Conservation (phyloP, 1,284 basidiomycete genomes). For the Caloboletus firmus region DNA sequence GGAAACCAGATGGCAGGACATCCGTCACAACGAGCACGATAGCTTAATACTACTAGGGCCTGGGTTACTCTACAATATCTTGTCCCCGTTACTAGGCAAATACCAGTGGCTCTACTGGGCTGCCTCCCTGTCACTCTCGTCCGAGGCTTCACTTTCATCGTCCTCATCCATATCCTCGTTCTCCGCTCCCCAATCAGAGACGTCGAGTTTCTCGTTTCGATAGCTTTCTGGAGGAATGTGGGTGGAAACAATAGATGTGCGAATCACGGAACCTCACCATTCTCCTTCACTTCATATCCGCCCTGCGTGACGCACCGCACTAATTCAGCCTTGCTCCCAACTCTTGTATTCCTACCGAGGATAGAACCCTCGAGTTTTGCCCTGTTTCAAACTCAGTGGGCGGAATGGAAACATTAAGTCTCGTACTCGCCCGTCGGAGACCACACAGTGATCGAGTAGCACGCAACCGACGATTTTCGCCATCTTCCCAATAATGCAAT, state of each 20-base stretch:
- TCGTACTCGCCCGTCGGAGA: constrained; percentile 76
- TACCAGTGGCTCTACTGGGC: constrained; percentile 1
- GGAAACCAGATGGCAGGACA: constrained; percentile 69
- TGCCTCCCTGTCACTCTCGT: constrained; percentile 19
- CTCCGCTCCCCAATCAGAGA: constrained; percentile 58
- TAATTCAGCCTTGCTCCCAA: constrained; percentile 80
- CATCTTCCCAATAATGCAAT: constrained; percentile 86
- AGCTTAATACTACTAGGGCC: constrained; percentile 2
- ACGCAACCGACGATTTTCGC: constrained; percentile 86
- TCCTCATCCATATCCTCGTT: constrained; percentile 34
- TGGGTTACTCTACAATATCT: neutral
- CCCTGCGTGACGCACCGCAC: constrained; percentile 86
- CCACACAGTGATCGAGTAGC: constrained; percentile 85
- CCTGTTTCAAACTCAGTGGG: constrained; percentile 41
- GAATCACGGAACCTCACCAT: constrained; percentile 48
- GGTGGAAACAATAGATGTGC: neutral
- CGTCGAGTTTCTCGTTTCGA: constrained; percentile 67
- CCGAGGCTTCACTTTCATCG: constrained; percentile 30
- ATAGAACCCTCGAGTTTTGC: constrained; percentile 90
- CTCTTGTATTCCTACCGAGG: constrained; percentile 76
- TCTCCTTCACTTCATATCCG: constrained; percentile 77
- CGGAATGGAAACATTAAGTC: neutral
- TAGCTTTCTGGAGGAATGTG: constrained; percentile 42
- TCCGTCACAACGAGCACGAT: constrained; percentile 22
- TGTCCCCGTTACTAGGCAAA: constrained; percentile 1